Evolutionary conservation across 2,329 filamentous ascomycete genomes (phyloP), one percentile per base, ranked within the genome.

Genomic region (Neophaeococcomyces aloes): DNA sequence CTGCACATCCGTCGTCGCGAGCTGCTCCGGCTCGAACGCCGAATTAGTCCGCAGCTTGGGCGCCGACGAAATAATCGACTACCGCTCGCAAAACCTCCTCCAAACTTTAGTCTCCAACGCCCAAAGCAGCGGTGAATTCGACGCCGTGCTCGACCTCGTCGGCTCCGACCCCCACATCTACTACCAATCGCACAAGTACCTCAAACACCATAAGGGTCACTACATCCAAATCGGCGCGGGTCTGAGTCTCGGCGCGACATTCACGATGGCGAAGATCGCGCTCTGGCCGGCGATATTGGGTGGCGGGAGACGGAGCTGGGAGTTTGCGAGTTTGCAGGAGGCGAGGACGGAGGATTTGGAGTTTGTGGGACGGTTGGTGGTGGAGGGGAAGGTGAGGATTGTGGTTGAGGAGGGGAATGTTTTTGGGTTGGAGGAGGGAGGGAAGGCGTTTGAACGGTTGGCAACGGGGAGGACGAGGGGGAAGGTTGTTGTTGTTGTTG

Each of bases 1-100:
- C 81, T 56, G 62, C 69, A 30, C 33, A 0, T 63, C 71, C 48
- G 78, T 83, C 23, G 75, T 72, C 2, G 65, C 67, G 1, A 69
- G 69, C 4, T 83, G 78, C 54, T 81, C 76, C 10, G 66, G 63
- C 0, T 58, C 59, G 3, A 83, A 82, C 56, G 63, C 70, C 0
- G 68, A 72, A 29, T 57, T 81, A 1, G 76, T 74, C 54, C 68
- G 68, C 48, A 60, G 61, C 2, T 59, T 82, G 1, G 79, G 79
- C 1, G 79, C 79, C 4, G 75, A 81, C 51, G 72, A 76, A 44
- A 69, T 80, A 15, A 66, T 80, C 38, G 74, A 81, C 52, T 81
- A 81, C 56, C 71, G 67, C 15, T 59, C 42, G 6, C 41, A 45
- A 30, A 61, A 78, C 53, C 59, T 80, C 1, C 54, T 68, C n/a